Conservation (phyloP, 345 rosid genomes). For the Carallia brachiata region DNA sequence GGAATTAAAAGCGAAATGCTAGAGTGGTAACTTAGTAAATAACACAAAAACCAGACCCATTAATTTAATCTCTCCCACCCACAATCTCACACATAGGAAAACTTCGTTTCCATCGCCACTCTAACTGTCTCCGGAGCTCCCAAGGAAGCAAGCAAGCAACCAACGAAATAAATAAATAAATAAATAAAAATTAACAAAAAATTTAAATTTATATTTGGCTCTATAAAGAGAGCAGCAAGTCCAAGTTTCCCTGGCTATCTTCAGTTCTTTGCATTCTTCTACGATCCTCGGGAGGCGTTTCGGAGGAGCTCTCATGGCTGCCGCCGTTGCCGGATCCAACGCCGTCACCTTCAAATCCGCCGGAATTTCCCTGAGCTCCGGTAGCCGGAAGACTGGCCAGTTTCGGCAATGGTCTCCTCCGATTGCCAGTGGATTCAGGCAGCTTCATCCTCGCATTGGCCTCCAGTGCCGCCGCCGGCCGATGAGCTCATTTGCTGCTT, state of each 20-base stretch:
- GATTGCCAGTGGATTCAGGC: conserved; percentile 24
- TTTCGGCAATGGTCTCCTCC: conserved; percentile 47
- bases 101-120: too few species aligned
- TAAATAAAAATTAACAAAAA: too few species aligned
- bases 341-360: conserved; percentile 46
- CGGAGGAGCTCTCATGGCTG: conserved; percentile 36
- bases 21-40: too few species aligned
- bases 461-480: conserved; percentile 39
- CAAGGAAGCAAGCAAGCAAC: too few species aligned
- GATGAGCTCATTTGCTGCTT: conserved; percentile 41
- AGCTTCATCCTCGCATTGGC: conserved; percentile 31
- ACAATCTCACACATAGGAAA: too few species aligned
- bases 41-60: too few species aligned
- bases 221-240: too few species aligned
- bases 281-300: conserved; percentile 23
- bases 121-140: too few species aligned
- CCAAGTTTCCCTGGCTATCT: conserved; percentile 35
- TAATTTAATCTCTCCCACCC: too few species aligned
- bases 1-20: too few species aligned
- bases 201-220: too few species aligned
- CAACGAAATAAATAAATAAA: too few species aligned
- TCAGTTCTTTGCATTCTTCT: conserved; percentile 14
- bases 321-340: conserved; percentile 47
- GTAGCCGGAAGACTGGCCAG: conserved; percentile 38
- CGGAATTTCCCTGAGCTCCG: conserved; percentile 25